These are phyloP conservation scores for Fusarium sarcochroum DNA, from an alignment of 2,329 filamentous ascomycete genomes.

Conservation along the genomic window DNA sequence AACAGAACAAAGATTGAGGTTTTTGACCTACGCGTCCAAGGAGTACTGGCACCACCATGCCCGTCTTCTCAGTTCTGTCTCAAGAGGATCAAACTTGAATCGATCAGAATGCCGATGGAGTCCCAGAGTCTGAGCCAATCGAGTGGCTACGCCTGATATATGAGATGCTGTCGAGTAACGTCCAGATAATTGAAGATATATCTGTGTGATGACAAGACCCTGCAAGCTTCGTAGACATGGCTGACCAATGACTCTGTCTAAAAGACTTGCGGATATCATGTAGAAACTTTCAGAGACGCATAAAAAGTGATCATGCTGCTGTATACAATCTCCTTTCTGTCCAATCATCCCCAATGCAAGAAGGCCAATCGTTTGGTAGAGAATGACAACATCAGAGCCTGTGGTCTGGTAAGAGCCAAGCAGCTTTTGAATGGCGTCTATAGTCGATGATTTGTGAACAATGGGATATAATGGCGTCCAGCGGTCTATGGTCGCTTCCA, in stretches of 20 bases:
- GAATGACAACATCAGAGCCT: not conserved
- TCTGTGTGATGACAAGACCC: conserved; percentile 41
- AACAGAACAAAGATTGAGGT: not conserved
- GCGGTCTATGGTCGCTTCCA: conserved; percentile 30
- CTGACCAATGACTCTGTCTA: conserved; percentile 30
- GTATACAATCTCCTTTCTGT: conserved; percentile 14
- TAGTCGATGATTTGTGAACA: conserved; percentile 38
- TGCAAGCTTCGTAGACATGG: conserved; percentile 42
- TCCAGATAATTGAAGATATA: conserved; percentile 45
- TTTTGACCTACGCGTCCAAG: conserved; percentile 38
- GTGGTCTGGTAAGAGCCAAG: not conserved
- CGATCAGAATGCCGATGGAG: conserved; percentile 46
- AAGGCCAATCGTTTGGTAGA: conserved; percentile 39
- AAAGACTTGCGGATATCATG: conserved; percentile 24
- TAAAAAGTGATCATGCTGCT: conserved; percentile 38
- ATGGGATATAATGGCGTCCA: conserved; percentile 34
- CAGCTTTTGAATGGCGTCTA: conserved; percentile 24
- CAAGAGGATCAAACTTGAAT: conserved; percentile 47
- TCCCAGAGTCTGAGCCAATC: conserved; percentile 45
- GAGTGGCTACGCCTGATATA: conserved; percentile 43
- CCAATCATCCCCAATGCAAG: conserved; percentile 42
- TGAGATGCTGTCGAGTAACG: conserved; percentile 43
- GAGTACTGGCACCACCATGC: conserved; percentile 50
- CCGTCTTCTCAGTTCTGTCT: conserved; percentile 44
- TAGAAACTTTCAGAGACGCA: conserved; percentile 44